A percentile compares a stretch with the other conserved stretches of the same genome.
Conservation (phyloP, 805 yeast genomes). For the Lachancea quebecensis region DNA sequence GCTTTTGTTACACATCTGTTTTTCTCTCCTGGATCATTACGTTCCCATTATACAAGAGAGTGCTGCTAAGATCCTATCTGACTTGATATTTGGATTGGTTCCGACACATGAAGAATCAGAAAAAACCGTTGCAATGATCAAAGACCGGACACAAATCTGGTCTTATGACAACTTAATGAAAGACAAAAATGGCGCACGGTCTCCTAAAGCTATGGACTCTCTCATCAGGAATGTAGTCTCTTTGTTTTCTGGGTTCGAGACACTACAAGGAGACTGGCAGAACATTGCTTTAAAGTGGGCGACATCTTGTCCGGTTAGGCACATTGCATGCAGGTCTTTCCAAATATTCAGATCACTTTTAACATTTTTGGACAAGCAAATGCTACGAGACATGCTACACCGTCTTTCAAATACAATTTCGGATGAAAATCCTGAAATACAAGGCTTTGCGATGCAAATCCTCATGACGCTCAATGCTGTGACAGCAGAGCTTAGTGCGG, state of each 20-base stretch:
- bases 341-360: constrained; percentile 82
- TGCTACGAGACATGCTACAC: constrained; percentile 91
- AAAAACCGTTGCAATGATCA: constrained; percentile 49
- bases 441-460: constrained; percentile 95
- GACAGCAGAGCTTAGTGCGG: constrained; percentile 76
- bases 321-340: constrained; percentile 93
- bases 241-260: constrained; percentile 45
- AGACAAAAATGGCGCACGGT: constrained; percentile 71
- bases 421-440: constrained; percentile 83
- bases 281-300: constrained; percentile 85
- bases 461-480: constrained; percentile 92
- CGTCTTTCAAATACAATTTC: constrained; percentile 88
- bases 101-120: constrained; percentile 47
- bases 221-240: constrained; percentile 57
- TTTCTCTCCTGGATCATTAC: constrained; percentile 84
- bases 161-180: constrained; percentile 76
- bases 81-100: constrained; percentile 58
- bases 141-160: constrained; percentile 59
- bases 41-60: constrained; percentile 76
- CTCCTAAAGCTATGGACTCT: constrained; percentile 79
- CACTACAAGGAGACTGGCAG: constrained; percentile 78
- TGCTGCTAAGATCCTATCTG: constrained; percentile 68
- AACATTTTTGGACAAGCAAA: constrained; percentile 73
- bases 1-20: constrained; percentile 65
- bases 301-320: constrained; percentile 94